Evolutionary conservation across 2,329 filamentous ascomycete species (phyloP).

Genomic region (Hypoxylon sp.): DNA sequence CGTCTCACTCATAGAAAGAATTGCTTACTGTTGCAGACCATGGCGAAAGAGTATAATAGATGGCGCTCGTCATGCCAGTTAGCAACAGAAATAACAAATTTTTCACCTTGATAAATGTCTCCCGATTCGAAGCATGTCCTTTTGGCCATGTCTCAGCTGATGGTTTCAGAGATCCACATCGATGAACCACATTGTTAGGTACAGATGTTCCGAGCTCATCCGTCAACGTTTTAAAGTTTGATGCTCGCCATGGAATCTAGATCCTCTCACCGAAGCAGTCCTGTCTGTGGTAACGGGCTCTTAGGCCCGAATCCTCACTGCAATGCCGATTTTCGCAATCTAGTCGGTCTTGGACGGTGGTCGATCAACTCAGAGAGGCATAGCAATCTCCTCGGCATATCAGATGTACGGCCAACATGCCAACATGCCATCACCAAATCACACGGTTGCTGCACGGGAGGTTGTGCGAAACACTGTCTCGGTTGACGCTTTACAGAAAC

Average conservation of each 20-base stretch:
- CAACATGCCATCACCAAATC: conserved; percentile 23
- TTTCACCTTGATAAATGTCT: conserved; percentile 12
- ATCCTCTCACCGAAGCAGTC: conserved; percentile 17
- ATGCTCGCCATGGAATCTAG: conserved; percentile 21
- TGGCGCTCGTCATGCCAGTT: not conserved
- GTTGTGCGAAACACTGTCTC: conserved; percentile 20
- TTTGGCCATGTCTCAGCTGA: conserved; percentile 1
- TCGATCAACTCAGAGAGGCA: conserved; percentile 25
- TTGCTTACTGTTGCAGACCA: conserved; percentile 37
- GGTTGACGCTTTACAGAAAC: conserved; percentile 16
- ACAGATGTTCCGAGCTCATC: conserved; percentile 15
- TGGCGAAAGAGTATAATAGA: conserved; percentile 30
- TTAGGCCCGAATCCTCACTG: conserved; percentile 8
- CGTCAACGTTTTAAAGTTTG: conserved; percentile 24
- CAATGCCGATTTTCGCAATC: conserved; percentile 36
- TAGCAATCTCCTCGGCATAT: conserved; percentile 31
- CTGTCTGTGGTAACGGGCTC: conserved; percentile 1
- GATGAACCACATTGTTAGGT: conserved; percentile 8
- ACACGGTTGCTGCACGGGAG: not conserved
- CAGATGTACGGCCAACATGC: conserved; percentile 10
- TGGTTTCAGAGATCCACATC: conserved; percentile 10
- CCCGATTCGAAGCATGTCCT: not conserved
- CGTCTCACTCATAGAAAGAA: conserved; percentile 22
- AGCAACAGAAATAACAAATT: not conserved
- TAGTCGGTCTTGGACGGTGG: conserved; percentile 3